Percentiles rank a stretch among this genome's conserved stretches.
phyloP scores from a whole-genome alignment of 2,329 filamentous ascomycete genomes.

The Apiospora rasikravindrae region DNA sequence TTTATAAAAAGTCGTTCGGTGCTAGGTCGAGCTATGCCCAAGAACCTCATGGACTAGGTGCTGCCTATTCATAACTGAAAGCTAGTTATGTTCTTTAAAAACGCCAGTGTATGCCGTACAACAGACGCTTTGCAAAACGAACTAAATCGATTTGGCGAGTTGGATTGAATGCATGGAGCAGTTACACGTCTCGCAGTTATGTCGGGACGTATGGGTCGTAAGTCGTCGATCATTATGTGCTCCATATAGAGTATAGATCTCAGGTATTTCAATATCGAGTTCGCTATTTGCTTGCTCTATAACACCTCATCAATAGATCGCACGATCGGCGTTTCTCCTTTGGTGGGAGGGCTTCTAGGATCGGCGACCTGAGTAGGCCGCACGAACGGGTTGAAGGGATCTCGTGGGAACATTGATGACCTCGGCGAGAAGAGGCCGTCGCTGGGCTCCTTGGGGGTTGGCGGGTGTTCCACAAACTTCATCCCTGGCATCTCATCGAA shows the following conservation, averaged over 20 bases:
- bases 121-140: constrained; percentile 6
- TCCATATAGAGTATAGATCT: constrained; percentile 13
- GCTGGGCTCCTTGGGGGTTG: constrained; percentile 56
- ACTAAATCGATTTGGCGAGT: background rate
- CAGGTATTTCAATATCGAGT: constrained; percentile 23
- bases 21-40: constrained; percentile 9
- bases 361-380: constrained; percentile 61
- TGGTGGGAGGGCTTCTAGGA: constrained; percentile 76
- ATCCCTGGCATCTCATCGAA: constrained; percentile 51
- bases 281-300: constrained; percentile 43
- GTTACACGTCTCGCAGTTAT: constrained; percentile 12
- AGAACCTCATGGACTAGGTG: background rate
- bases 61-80: constrained; percentile 1
- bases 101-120: constrained; percentile 13
- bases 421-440: constrained; percentile 61
- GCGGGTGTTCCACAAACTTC: constrained; percentile 58
- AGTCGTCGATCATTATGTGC: constrained; percentile 16
- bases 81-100: background rate
- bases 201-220: constrained; percentile 5
- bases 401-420: constrained; percentile 57
- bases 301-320: constrained; percentile 80
- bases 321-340: constrained; percentile 75
- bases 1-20: constrained; percentile 2
- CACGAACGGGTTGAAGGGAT: constrained; percentile 58
- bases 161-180: background rate